Evolutionary conservation across 352 stramenopile genomes (phyloP), one percentile per base, ranked within the genome.

Genomic region (Phytophthora sojae): DNA sequence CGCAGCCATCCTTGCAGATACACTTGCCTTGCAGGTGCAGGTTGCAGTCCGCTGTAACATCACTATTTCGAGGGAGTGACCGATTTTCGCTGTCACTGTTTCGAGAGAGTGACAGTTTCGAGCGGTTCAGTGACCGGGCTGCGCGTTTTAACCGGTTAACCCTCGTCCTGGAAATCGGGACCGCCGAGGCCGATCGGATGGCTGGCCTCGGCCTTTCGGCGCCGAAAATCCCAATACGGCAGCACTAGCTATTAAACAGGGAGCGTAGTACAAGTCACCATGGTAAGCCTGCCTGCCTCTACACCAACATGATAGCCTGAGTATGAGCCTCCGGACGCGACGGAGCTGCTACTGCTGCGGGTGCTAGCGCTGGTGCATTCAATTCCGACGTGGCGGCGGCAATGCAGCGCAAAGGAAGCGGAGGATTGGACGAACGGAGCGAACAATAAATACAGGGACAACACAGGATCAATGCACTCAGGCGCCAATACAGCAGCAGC

Each of bases 251-350:
- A 82, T 93, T 87, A 85, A 91, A 92, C 84, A 92, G 86, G 84
- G 84, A 94, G 82, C 80, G 88, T 86, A 82, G 79, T 79, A 74
- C 71, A 88, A 93, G 86, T 85, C 81, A 92, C 81, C 83, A 94
- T 94, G 86, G 86, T 94, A 94, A 83, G 86, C 55, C 32, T 39
- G 32, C 32, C 32, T 39, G 32, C 32, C 32, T 39, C 32, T 39
- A 65, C 19, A 29, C 15, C 47, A 63, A 56, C 32, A 39, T 39
- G 32, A 39, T 14, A 39, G 32, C 9, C 32, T 21, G 21, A 21
- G 21, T 21, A 21, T 61, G 37, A 39, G 32, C 5, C 58, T 57
- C 21, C 60, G 14, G 44, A 64, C 42, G 62, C 7, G 42, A 45
- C 37, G 67, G 49, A 77, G 59, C 49, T 76, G 63, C 63, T 61